Percentiles rank a stretch among this genome's conserved stretches.
These are phyloP conservation scores for Thermomucor indicae-seudaticae DNA, from an alignment of 371 early-diverging fungal genomes.

Conservation along the genomic window DNA sequence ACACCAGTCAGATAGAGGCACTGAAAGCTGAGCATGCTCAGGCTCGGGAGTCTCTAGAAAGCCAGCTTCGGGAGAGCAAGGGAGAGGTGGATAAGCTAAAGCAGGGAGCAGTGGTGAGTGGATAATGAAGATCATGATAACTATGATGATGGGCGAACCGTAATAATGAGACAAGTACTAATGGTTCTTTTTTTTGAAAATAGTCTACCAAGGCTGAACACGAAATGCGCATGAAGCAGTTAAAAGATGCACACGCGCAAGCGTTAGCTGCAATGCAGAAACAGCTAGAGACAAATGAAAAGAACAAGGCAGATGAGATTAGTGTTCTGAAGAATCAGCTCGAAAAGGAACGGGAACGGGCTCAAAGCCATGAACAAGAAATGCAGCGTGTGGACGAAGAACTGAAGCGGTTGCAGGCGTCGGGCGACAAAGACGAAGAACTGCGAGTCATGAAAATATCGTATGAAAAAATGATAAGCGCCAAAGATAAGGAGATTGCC, in stretches of 20 bases:
- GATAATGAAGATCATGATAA: background rate
- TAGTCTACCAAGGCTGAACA: background rate
- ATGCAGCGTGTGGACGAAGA: slow-evolving; percentile 6
- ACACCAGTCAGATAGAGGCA: slow-evolving; percentile 3
- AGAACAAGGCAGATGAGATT: slow-evolving; percentile 6
- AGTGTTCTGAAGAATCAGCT: slow-evolving; percentile 7
- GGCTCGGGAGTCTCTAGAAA: slow-evolving; percentile 7
- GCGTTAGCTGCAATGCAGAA: slow-evolving; percentile 5
- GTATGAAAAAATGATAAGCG: slow-evolving; percentile 35
- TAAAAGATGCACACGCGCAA: background rate
- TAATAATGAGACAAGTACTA: background rate
- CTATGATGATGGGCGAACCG: background rate
- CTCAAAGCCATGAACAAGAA: slow-evolving; percentile 9
- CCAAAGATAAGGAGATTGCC: slow-evolving; percentile 37
- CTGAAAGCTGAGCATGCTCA: slow-evolving; percentile 9
- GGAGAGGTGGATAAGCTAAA: slow-evolving; percentile 2
- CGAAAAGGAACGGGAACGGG: slow-evolving; percentile 4
- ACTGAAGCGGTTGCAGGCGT: slow-evolving; percentile 6
- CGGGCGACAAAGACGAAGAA: slow-evolving; percentile 17
- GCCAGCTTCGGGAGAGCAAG: slow-evolving; percentile 4
- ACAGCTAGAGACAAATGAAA: background rate
- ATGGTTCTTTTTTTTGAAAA: background rate
- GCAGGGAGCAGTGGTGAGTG: slow-evolving; percentile 7
- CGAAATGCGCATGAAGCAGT: background rate
- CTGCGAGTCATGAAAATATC: slow-evolving; percentile 17